phyloP scores from a whole-genome alignment of 495 filamentous ascomycete species.

The Melanomma pulvis-pyrius region DNA sequence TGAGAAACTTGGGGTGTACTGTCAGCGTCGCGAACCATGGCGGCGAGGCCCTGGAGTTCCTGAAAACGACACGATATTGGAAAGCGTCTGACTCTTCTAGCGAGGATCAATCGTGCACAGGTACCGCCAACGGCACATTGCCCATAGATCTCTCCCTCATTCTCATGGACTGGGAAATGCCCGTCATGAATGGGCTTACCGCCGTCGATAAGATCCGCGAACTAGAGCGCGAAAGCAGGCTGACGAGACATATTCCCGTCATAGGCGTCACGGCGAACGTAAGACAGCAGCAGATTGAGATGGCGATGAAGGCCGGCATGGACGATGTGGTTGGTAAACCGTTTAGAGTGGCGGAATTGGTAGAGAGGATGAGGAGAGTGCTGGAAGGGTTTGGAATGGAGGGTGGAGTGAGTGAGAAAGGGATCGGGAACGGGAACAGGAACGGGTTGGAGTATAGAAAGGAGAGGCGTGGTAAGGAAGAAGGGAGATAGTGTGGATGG shows the following conservation, averaged over 20 bases:
- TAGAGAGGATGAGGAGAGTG: conserved; percentile 13
- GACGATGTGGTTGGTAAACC: conserved; percentile 34
- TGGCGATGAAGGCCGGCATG: conserved; percentile 43
- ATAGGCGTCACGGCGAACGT: conserved; percentile 45
- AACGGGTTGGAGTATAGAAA: neutral
- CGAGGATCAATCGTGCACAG: neutral
- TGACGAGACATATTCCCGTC: conserved; percentile 35
- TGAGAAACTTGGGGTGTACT: conserved; percentile 35
- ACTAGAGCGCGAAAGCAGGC: conserved; percentile 25
- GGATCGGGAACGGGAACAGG: neutral
- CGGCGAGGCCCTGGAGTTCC: conserved; percentile 39
- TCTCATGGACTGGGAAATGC: conserved; percentile 48
- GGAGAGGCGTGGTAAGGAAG: too few relatives aligned
- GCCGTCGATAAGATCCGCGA: conserved; percentile 36
- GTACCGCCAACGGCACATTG: neutral
- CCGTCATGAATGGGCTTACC: conserved; percentile 43
- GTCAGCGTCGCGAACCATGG: conserved; percentile 45
- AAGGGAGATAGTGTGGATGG: too few relatives aligned
- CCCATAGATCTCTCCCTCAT: conserved; percentile 28
- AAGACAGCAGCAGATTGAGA: conserved; percentile 37
- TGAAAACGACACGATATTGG: conserved; percentile 30
- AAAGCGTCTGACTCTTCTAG: too few relatives aligned
- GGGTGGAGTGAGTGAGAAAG: neutral
- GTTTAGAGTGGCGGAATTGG: conserved; percentile 24
- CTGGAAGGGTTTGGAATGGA: too few relatives aligned